Conservation (phyloP, 805 yeast species). For the Cyberlindnera mississippiensis region DNA sequence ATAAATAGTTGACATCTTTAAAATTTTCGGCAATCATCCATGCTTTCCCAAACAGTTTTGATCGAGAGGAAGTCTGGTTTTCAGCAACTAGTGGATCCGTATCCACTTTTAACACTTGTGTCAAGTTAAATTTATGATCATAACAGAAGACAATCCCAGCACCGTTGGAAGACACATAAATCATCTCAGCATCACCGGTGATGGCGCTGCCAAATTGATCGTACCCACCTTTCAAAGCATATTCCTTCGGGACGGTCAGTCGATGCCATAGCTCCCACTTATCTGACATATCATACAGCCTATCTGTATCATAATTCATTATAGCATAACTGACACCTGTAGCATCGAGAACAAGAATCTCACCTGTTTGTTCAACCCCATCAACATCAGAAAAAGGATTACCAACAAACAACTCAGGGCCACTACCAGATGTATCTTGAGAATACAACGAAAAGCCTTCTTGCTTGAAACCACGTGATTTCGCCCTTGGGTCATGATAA, state of each 20-base stretch:
- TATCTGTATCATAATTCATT: no score
- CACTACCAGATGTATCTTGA: conserved; percentile 36
- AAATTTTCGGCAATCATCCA: conserved; percentile 17
- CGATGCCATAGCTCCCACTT: no score
- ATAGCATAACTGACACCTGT: no score
- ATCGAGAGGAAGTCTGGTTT: conserved; percentile 10
- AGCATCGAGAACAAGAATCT: conserved; percentile 30
- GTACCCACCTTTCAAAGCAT: conserved; percentile 26
- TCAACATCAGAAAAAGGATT: conserved; percentile 38
- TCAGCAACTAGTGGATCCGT: conserved; percentile 27
- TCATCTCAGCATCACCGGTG: conserved; percentile 23
- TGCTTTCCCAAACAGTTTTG: conserved; percentile 18
- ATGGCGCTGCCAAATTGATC: conserved; percentile 41
- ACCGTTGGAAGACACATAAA: conserved; percentile 38
- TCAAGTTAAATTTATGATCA: conserved; percentile 16
- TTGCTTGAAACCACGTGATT: conserved; percentile 38
- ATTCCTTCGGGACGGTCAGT: conserved; percentile 18
- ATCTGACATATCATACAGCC: no score
- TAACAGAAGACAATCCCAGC: conserved; percentile 36
- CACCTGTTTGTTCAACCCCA: conserved; percentile 34
- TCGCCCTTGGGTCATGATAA: conserved; percentile 29
- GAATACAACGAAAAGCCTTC: conserved; percentile 34
- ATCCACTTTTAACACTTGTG: conserved; percentile 12
- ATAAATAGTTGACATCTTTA: conserved; percentile 8
- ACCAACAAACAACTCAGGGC: conserved; percentile 41